A percentile compares a stretch with the other conserved stretches of the same genome.
Evolutionary conservation across 1,284 basidiomycete species (phyloP).

Genomic region (Ceratobasidium sp.): DNA sequence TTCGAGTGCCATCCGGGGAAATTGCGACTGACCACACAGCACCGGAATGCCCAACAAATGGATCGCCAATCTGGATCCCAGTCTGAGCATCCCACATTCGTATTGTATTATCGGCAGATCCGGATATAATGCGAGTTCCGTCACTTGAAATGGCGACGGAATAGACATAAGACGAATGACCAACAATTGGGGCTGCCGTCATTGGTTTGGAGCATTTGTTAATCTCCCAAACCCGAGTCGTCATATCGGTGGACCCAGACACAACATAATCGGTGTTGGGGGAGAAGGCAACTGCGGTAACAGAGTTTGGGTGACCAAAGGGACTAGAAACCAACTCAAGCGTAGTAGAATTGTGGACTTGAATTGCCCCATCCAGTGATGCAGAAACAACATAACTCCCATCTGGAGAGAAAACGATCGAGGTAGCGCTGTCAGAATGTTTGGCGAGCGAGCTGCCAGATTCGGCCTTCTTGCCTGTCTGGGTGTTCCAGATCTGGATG

Average conservation of each 20-base stretch:
- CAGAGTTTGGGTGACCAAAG: slow-evolving; percentile 1
- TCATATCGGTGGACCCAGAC: slow-evolving; percentile 18
- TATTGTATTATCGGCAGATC: slow-evolving; percentile 22
- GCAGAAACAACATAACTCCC: slow-evolving; percentile 45
- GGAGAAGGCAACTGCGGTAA: slow-evolving; percentile 28
- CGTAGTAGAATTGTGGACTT: slow-evolving; percentile 34
- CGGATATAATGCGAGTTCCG: slow-evolving; percentile 30
- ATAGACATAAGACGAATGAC: slow-evolving; percentile 8
- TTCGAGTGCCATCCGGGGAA: slow-evolving; percentile 15
- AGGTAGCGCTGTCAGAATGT: slow-evolving; percentile 19
- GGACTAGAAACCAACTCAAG: background rate
- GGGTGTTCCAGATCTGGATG: slow-evolving; percentile 37
- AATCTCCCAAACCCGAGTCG: slow-evolving; percentile 30
- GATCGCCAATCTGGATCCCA: background rate
- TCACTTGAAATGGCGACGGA: slow-evolving; percentile 29
- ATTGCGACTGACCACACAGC: slow-evolving; percentile 18
- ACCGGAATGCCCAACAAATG: slow-evolving; percentile 16
- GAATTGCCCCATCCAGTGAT: slow-evolving; percentile 20
- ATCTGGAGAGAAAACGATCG: slow-evolving; percentile 52
- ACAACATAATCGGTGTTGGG: slow-evolving; percentile 4
- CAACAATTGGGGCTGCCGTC: background rate
- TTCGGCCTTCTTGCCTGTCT: background rate
- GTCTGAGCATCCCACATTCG: slow-evolving; percentile 26
- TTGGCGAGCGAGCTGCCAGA: slow-evolving; percentile 11
- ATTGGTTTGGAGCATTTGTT: background rate